Conservation (phyloP, 345 rosid genomes). For the Syzygium aqueum region DNA sequence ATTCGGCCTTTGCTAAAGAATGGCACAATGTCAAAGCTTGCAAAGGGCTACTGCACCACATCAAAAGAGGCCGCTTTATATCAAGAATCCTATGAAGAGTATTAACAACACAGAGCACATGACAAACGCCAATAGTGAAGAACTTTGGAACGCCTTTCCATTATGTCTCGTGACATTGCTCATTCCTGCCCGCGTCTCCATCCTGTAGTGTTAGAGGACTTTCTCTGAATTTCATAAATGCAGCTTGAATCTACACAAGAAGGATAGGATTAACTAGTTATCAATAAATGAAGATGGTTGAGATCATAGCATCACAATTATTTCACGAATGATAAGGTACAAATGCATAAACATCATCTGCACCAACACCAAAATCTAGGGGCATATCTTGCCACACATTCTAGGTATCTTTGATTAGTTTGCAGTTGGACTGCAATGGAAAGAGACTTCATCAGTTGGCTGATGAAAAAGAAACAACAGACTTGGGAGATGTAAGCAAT, state of each 20-base stretch:
- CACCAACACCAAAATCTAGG: too few relatives aligned
- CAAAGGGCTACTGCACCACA: too few relatives aligned
- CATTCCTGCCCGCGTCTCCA: background rate
- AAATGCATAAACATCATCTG: too few relatives aligned
- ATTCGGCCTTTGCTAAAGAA: too few relatives aligned
- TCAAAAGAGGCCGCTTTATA: too few relatives aligned
- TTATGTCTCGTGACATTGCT: background rate
- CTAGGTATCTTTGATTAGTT: too few relatives aligned
- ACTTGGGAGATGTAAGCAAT: too few relatives aligned
- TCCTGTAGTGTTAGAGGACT: background rate
- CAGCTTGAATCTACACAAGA: background rate
- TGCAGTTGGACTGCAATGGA: too few relatives aligned
- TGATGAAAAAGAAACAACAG: too few relatives aligned
- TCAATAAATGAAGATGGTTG: background rate
- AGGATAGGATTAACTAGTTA: background rate
- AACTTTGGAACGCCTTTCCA: background rate
- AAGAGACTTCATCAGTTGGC: too few relatives aligned
- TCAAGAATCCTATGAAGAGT: background rate
- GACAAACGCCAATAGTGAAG: background rate
- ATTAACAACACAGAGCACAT: background rate
- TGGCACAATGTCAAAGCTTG: background rate
- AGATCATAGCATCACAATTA: too few relatives aligned
- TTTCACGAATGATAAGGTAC: too few relatives aligned
- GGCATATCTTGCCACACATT: fast-evolving
- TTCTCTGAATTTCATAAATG: background rate